Base-by-base conservation (phyloP, 2,329 filamentous ascomycete species). In the Aspergillus candidus region DNA sequence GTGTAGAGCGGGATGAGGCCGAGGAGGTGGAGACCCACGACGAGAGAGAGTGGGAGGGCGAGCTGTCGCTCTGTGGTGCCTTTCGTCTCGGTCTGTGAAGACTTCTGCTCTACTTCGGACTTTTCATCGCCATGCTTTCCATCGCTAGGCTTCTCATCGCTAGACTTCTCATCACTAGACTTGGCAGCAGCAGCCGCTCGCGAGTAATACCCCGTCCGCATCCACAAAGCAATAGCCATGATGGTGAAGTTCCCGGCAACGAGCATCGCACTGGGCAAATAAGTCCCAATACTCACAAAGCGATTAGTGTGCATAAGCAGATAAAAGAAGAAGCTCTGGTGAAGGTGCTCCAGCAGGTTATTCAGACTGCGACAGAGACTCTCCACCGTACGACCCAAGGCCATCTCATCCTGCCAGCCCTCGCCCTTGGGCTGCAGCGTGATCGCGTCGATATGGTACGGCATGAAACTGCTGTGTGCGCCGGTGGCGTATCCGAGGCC, bases 281-380 rank as follows among this genome's bases (percentile, higher is more conserved):
- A 98, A 1, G 91, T 98, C 12, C 93, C 93, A 51, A 98, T 98
- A 68, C 90, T 97, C 55, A 97, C 93, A 62, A 98, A 98, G 10
- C 90, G 83, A 58, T 93, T 87, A 27, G 83, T 80, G 54, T 94
- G 84, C 80, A 97, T 89, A 35, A 98, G 76, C 40, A 98, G 74
- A 65, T 98, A 98, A 71, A 98, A 97, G 78, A 98, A 98, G 74
- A 98, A 98, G 65, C 90, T 96, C 70, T 98, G 93, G 64, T 98
- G 93, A 49, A 98, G 76, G 63, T 98, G 90, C 69, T 98, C 93
- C 29, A 98, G 78, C 46, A 98, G 72, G 61, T 98, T 98, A 71
- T 98, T 98, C 67, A 98, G 72, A 64, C 88, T 95, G 57, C 93
- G 79, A 65, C 94, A 94, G 3, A 93, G 79, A 57, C 89, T 89